Conservation (phyloP, 2,329 filamentous ascomycete species). For the Aspergillus pseudonomiae region DNA sequence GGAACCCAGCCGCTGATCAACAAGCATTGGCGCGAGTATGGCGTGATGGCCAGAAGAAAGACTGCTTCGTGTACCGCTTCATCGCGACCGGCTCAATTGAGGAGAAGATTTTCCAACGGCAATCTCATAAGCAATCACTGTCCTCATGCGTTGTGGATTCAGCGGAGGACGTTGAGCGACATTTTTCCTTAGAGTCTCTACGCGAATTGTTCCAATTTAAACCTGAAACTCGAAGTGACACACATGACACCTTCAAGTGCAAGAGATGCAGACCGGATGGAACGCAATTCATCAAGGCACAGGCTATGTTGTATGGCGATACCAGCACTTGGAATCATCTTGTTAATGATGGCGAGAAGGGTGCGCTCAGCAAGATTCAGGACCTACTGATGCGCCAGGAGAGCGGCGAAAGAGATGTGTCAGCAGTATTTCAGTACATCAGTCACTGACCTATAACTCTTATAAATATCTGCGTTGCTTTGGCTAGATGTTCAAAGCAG, state of each 20-base stretch:
- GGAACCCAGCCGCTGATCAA: constrained; percentile 97
- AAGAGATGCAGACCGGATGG: constrained; percentile 90
- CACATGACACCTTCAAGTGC: constrained; percentile 98
- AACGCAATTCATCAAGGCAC: constrained; percentile 83
- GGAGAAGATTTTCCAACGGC: constrained; percentile 98
- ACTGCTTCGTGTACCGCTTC: constrained; percentile 99
- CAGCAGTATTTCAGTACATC: constrained; percentile 97
- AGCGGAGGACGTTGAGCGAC: constrained; percentile 93
- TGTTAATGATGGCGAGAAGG: constrained; percentile 70
- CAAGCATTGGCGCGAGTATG: constrained; percentile 96
- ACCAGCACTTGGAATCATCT: constrained; percentile 99
- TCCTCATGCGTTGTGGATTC: constrained; percentile 96
- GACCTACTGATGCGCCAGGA: constrained; percentile 90
- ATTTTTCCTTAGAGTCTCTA: constrained; percentile 89
- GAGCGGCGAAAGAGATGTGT: constrained; percentile 75
- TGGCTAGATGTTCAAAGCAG: neutral
- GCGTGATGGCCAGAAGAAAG: constrained; percentile 98
- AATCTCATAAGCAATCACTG: constrained; percentile 95
- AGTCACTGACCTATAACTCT: constrained; percentile 64
- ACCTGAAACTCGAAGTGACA: constrained; percentile 82
- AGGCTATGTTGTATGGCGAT: constrained; percentile 94
- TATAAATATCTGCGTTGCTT: constrained; percentile 6
- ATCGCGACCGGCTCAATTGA: constrained; percentile 98
- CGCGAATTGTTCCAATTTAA: constrained; percentile 94
- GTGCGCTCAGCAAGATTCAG: constrained; percentile 78